phyloP scores from a whole-genome alignment of 2,329 filamentous ascomycete genomes.

The Pseudogymnoascus sp. region DNA sequence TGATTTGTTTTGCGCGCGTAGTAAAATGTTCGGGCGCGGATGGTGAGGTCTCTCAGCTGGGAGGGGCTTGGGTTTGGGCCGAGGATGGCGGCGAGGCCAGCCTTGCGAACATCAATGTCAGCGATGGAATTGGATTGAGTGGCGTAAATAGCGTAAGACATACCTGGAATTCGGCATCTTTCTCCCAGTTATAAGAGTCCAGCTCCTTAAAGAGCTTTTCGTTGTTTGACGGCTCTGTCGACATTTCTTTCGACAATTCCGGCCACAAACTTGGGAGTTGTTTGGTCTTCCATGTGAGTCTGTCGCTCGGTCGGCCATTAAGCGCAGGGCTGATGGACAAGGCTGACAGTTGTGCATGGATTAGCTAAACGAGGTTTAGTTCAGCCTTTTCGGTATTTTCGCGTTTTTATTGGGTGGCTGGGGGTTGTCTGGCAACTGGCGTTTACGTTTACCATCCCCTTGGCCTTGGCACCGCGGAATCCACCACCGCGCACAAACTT shows the following conservation, averaged over 20 bases:
- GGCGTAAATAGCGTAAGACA: neutral
- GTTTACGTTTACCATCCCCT: constrained; percentile 6
- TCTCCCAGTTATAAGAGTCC: constrained; percentile 59
- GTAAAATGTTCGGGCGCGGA: constrained; percentile 64
- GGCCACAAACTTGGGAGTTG: neutral
- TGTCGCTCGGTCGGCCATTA: neutral
- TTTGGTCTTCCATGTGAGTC: neutral
- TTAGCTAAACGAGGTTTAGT: neutral
- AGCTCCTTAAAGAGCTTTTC: constrained; percentile 50
- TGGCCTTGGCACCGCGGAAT: constrained; percentile 4
- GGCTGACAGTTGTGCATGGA: constrained; percentile 6
- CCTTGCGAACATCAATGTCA: constrained; percentile 31
- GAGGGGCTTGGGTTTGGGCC: constrained; percentile 47
- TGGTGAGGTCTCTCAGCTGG: constrained; percentile 48
- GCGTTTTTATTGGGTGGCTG: constrained; percentile 2
- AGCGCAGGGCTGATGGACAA: constrained; percentile 9
- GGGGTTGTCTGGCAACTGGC: constrained; percentile 1
- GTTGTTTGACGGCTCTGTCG: constrained; percentile 17
- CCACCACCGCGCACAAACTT: constrained; percentile 7
- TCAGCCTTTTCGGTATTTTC: neutral
- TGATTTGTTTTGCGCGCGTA: constrained; percentile 42
- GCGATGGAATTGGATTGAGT: neutral
- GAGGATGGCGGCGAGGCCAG: constrained; percentile 55
- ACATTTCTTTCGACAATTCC: constrained; percentile 1
- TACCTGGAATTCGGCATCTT: constrained; percentile 61